A percentile compares a stretch with the other conserved stretches of the same genome.
phyloP scores from a whole-genome alignment of 345 rosid genomes.

The Boechera retrofracta region DNA sequence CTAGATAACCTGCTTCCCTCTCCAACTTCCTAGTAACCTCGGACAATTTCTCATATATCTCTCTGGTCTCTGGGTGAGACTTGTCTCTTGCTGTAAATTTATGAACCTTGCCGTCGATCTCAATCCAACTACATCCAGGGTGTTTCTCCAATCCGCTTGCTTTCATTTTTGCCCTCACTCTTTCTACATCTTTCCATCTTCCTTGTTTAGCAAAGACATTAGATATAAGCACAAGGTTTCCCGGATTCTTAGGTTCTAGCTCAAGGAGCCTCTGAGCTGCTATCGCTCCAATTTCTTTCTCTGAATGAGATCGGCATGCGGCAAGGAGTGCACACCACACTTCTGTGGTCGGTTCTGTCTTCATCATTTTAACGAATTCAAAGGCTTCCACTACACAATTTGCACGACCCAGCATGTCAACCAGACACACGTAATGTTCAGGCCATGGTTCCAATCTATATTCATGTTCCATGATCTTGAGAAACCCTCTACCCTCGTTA shows the following conservation, averaged over 20 bases:
- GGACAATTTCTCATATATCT: conserved; percentile 59
- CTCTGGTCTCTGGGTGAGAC: conserved; percentile 67
- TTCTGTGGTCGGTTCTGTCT: conserved; percentile 67
- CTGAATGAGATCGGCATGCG: conserved; percentile 77
- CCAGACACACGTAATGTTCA: conserved; percentile 79
- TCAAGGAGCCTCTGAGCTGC: conserved; percentile 68
- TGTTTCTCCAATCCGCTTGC: conserved; percentile 71
- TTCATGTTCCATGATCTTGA: conserved; percentile 64
- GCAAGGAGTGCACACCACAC: conserved; percentile 89
- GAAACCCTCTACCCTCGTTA: conserved; percentile 64
- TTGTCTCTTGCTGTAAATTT: conserved; percentile 80
- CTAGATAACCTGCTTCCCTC: conserved; percentile 69
- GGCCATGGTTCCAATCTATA: conserved; percentile 86
- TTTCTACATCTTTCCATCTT: conserved; percentile 73
- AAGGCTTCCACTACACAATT: conserved; percentile 73
- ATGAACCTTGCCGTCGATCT: conserved; percentile 67
- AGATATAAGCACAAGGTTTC: conserved; percentile 82
- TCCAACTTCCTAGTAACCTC: conserved; percentile 59
- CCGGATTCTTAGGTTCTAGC: conserved; percentile 64
- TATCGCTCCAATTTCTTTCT: conserved; percentile 68
- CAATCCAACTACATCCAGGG: conserved; percentile 97
- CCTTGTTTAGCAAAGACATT: conserved; percentile 76
- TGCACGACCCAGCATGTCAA: conserved; percentile 88
- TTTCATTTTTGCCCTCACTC: conserved; percentile 69
- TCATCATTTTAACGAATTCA: conserved; percentile 69